Base-by-base conservation (phyloP, 805 yeast genomes). In the Candida oleophila region DNA sequence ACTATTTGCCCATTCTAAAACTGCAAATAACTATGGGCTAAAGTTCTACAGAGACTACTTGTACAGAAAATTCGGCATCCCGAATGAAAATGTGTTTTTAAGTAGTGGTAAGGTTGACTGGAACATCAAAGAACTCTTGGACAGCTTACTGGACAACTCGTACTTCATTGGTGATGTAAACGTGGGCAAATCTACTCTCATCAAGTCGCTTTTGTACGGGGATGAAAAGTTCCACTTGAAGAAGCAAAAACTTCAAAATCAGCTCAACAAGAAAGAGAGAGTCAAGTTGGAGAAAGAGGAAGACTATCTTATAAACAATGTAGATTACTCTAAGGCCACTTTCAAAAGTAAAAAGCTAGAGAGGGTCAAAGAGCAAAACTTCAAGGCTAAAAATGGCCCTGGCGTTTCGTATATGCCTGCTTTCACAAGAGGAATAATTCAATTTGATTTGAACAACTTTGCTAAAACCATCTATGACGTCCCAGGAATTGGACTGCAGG, bases 161-260 rank as follows among this genome's bases (percentile, higher is more conserved):
- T 82, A 78, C 55, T 61, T 87, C 25, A 65, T 86, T 18, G 95
- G 95, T 1, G 74, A 74, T 48, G 81, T 85, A 9, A 87, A 87
- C 56, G 73, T 79, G 12, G 95, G 95, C 0, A 87, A 87, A 59
- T 81, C 89, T 2, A 73, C 85, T 1, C 53, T 87, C 33, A 70
- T 85, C 1, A 78, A 75, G 52, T 56, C 80, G 16, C 51, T 85
- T 16, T 49, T 77, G 21, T 62, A 59, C 41, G 44, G 46, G 2
- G 52, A 45, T 34, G 47, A 46, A 36, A 34, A 30, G 35, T 34
- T 34, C 16, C 33, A 22, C 38, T n/a, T 7, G 34, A 19, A 12
- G 21, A 33, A 33, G 14, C 19, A 16, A 15, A 11, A 11, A 11
- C 36, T 12, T 37, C 44, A 41, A 3, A 12, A 20, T n/a, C n/a